Percentiles rank a stretch among this genome's conserved stretches.
These are phyloP conservation scores for Fraxinus latifolia DNA, from an alignment of 305 asterid species.

Conservation along the genomic window DNA sequence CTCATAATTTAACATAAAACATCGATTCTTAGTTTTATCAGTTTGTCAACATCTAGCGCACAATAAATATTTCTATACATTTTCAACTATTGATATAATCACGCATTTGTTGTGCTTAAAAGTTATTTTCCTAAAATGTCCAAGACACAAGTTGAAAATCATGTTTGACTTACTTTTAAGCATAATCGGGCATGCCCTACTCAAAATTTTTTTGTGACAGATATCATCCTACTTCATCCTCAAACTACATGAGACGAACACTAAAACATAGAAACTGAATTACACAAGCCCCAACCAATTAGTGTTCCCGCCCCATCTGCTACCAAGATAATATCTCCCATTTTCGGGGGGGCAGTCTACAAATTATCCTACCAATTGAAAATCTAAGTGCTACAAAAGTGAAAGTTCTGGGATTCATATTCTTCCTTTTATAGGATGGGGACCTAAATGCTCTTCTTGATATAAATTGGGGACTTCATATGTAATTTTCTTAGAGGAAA, in stretches of 20 bases:
- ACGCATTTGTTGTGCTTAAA: too few species aligned
- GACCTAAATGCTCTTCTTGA: not conserved
- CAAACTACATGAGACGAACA: conserved; percentile 83
- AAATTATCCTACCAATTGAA: conserved; percentile 71
- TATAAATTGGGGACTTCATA: not conserved
- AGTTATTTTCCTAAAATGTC: too few species aligned
- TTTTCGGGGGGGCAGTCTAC: conserved; percentile 74
- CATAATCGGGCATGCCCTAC: not conserved
- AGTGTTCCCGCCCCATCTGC: conserved; percentile 82
- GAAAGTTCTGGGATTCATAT: not conserved
- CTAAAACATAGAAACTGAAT: conserved; percentile 89
- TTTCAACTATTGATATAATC: too few species aligned
- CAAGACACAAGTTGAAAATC: not conserved
- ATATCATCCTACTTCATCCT: conserved; percentile 68
- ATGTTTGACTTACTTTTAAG: not conserved
- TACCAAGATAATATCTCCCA: conserved; percentile 87
- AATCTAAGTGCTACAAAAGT: not conserved
- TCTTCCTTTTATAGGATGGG: not conserved
- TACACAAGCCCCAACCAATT: conserved; percentile 88
- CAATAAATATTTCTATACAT: too few species aligned
- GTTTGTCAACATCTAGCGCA: too few species aligned
- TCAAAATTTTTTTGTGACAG: not conserved
- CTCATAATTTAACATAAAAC: too few species aligned
- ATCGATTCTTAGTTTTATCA: too few species aligned
- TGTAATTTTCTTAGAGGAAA: not conserved